phyloP scores from a whole-genome alignment of 805 yeast genomes.

The Candida vaughaniae region DNA sequence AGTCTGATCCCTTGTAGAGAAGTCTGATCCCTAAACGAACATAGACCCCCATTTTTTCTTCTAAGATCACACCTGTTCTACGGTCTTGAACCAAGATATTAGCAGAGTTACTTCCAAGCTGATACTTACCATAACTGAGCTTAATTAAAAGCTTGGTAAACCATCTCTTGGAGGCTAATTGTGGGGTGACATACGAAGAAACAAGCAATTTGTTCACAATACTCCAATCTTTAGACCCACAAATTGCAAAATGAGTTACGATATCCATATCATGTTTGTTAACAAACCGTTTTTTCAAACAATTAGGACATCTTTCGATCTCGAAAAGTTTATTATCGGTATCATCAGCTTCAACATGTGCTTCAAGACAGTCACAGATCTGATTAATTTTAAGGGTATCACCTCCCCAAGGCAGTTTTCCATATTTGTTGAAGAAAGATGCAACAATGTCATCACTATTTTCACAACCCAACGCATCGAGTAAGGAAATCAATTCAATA shows the following conservation, averaged over 20 bases:
- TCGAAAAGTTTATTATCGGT: slow-evolving; percentile 47
- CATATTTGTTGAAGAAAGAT: slow-evolving; percentile 47
- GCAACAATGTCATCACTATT: slow-evolving; percentile 54
- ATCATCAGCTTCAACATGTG: slow-evolving; percentile 25
- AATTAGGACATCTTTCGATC: slow-evolving; percentile 76
- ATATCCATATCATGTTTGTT: slow-evolving; percentile 62
- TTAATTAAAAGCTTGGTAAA: slow-evolving; percentile 78
- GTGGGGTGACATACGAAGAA: slow-evolving; percentile 72
- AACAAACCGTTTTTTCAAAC: slow-evolving; percentile 58
- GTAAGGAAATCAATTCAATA: slow-evolving; percentile 60
- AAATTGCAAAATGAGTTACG: slow-evolving; percentile 83
- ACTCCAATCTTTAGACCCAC: slow-evolving; percentile 77
- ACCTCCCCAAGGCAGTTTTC: slow-evolving; percentile 53
- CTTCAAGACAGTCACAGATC: slow-evolving; percentile 48
- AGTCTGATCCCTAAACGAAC: slow-evolving; percentile 86
- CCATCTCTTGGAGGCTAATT: slow-evolving; percentile 86
- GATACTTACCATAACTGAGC: slow-evolving; percentile 83
- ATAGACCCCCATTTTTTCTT: slow-evolving; percentile 88
- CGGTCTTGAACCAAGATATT: slow-evolving; percentile 94
- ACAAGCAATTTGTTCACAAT: slow-evolving; percentile 61
- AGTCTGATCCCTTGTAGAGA: slow-evolving; percentile 71
- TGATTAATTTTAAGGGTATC: slow-evolving; percentile 47
- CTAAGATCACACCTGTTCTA: slow-evolving; percentile 81
- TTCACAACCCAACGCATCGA: slow-evolving; percentile 61
- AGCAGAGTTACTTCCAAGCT: slow-evolving; percentile 76